These are phyloP conservation scores for Leishmania guyanensis DNA, from an alignment of 208 protist genomes.

Conservation along the genomic window DNA sequence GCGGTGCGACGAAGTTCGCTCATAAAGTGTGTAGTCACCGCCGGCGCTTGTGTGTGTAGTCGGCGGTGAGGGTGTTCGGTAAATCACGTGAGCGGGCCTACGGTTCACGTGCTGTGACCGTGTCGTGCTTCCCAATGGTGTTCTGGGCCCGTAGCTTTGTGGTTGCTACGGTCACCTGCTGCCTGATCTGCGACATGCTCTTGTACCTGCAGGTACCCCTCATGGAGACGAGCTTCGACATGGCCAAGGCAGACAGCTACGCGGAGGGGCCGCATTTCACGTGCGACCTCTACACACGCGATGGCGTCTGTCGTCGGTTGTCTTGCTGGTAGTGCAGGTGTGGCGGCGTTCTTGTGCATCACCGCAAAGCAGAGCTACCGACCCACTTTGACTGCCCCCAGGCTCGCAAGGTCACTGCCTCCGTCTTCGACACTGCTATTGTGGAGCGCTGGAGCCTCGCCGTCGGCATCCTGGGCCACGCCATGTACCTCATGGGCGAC, in stretches of 20 bases:
- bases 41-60: slow-evolving; percentile 36
- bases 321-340: slow-evolving; percentile 34
- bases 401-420: slow-evolving; percentile 40
- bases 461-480: slow-evolving; percentile 49
- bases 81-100: slow-evolving; percentile 17
- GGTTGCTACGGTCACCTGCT: slow-evolving; percentile 49
- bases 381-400: slow-evolving; percentile 53
- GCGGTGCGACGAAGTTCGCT: slow-evolving; percentile 27
- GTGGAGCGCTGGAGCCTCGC: slow-evolving; percentile 66
- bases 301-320: slow-evolving; percentile 50
- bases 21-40: slow-evolving; percentile 21
- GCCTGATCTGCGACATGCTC: slow-evolving; percentile 37
- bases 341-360: slow-evolving; percentile 43
- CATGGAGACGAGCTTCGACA: slow-evolving; percentile 48
- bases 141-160: slow-evolving; percentile 39
- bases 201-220: slow-evolving; percentile 53
- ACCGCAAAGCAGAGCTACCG: slow-evolving; percentile 53
- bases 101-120: slow-evolving; percentile 14
- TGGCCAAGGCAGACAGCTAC: slow-evolving; percentile 27
- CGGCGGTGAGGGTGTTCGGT: slow-evolving; percentile 27
- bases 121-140: slow-evolving; percentile 8
- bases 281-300: slow-evolving; percentile 49
- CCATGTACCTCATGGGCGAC: slow-evolving; percentile 74
- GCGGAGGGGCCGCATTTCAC: slow-evolving; percentile 48
- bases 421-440: slow-evolving; percentile 68